Conservation (phyloP, 495 filamentous ascomycete species). For the Amorphotheca resinae region DNA sequence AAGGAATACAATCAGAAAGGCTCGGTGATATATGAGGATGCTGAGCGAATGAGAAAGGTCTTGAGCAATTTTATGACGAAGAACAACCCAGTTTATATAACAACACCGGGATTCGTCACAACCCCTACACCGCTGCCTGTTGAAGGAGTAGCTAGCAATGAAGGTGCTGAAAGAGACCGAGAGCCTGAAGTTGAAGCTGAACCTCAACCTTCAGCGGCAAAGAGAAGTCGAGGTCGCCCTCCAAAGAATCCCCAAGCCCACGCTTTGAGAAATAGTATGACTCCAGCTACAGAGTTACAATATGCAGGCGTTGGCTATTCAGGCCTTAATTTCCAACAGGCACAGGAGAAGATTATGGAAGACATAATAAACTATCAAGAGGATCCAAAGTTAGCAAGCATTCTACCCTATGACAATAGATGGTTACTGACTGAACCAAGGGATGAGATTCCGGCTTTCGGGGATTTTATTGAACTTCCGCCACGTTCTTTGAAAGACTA, state of each 20-base stretch:
- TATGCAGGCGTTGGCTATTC: constrained; percentile 41
- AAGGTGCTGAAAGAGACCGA: constrained; percentile 22
- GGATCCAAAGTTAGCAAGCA: constrained; percentile 22
- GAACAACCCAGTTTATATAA: constrained; percentile 63
- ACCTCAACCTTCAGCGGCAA: constrained; percentile 4
- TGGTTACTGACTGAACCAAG: constrained; percentile 25
- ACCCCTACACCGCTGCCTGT: constrained; percentile 50
- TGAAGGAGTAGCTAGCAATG: constrained; percentile 9
- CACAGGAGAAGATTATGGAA: constrained; percentile 67
- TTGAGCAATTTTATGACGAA: constrained; percentile 64
- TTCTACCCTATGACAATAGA: neutral
- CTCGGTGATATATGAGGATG: constrained; percentile 56
- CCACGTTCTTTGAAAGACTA: constrained; percentile 55
- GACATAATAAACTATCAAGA: constrained; percentile 54
- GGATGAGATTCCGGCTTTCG: constrained; percentile 41
- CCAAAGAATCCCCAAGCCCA: constrained; percentile 18
- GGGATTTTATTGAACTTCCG: constrained; percentile 55
- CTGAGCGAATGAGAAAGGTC: constrained; percentile 62
- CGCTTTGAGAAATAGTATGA: constrained; percentile 32
- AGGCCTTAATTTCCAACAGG: constrained; percentile 60
- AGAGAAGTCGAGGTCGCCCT: constrained; percentile 22
- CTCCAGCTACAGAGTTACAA: constrained; percentile 25
- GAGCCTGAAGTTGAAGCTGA: constrained; percentile 25
- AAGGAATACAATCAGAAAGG: constrained; percentile 57
- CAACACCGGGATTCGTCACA: constrained; percentile 43